phyloP scores from a whole-genome alignment of 257 asterid species.

The Plantago ovata region DNA sequence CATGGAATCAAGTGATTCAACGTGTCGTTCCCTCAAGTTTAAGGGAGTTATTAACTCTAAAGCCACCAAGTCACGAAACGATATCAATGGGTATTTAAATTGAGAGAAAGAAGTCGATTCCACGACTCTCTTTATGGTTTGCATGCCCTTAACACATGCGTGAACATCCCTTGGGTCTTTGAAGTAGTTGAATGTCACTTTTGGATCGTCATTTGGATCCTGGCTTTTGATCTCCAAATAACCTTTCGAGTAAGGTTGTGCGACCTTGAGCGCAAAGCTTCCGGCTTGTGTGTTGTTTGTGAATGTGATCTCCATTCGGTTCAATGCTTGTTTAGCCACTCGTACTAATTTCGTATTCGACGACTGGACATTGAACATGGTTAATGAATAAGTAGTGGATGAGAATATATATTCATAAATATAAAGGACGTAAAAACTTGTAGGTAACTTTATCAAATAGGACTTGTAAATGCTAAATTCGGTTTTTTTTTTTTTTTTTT shows the following conservation, averaged over 20 bases:
- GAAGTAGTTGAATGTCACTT: slow-evolving; percentile 73
- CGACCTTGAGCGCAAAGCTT: slow-evolving; percentile 45
- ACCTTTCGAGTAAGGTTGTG: slow-evolving; percentile 63
- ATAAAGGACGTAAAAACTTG: too few relatives aligned
- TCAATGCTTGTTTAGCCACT: slow-evolving; percentile 19
- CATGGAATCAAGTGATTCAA: too few relatives aligned
- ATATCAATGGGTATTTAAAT: slow-evolving; percentile 37
- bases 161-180: slow-evolving; percentile 54
- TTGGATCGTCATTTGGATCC: slow-evolving; percentile 61
- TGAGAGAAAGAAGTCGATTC: slow-evolving; percentile 37
- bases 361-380: background rate
- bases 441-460: too few relatives aligned
- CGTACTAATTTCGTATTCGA: too few relatives aligned
- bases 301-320: slow-evolving; percentile 19
- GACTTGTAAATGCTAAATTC: too few relatives aligned
- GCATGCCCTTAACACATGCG: slow-evolving; percentile 59
- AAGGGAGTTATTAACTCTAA: slow-evolving; percentile 32
- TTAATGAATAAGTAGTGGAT: too few relatives aligned
- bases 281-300: slow-evolving; percentile 38
- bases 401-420: too few relatives aligned
- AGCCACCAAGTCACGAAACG: slow-evolving; percentile 32
- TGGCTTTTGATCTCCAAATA: slow-evolving; percentile 44
- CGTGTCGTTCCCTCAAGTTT: slow-evolving; percentile 41
- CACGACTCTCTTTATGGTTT: slow-evolving; percentile 33
- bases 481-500: too few relatives aligned